A percentile compares a stretch with the other conserved stretches of the same genome.
These are phyloP conservation scores for Peronospora farinosa DNA, from an alignment of 352 stramenopile genomes.

Conservation along the genomic window DNA sequence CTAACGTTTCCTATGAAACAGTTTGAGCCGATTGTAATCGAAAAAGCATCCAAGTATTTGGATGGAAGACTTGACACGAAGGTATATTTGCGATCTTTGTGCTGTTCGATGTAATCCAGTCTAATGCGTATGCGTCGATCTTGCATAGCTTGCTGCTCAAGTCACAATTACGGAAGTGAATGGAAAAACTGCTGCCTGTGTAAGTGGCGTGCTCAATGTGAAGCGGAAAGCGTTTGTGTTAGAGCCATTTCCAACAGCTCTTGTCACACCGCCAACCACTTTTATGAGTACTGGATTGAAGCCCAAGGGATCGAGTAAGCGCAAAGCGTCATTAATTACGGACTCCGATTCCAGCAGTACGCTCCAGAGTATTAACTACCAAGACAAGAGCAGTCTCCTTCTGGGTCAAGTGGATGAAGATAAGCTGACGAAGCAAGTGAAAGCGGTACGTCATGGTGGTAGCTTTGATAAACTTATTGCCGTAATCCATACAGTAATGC, in stretches of 20 bases:
- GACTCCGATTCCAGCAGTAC: conserved; percentile 13
- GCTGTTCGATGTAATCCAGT: background rate
- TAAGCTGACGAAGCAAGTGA: conserved; percentile 67
- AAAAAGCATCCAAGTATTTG: conserved; percentile 80
- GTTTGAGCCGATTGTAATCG: conserved; percentile 66
- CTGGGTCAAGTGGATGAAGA: conserved; percentile 76
- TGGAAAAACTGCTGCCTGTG: conserved; percentile 54
- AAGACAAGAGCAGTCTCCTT: conserved; percentile 52
- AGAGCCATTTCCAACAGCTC: conserved; percentile 18
- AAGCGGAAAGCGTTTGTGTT: conserved; percentile 61
- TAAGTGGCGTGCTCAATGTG: conserved; percentile 53
- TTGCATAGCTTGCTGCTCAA: conserved; percentile 43
- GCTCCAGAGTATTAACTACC: conserved; percentile 45
- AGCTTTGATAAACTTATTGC: background rate
- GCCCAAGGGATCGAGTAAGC: conserved; percentile 25
- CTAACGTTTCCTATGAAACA: conserved; percentile 61
- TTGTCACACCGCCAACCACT: background rate
- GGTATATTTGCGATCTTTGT: conserved; percentile 22
- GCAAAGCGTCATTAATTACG: conserved; percentile 20
- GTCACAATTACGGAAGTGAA: conserved; percentile 61
- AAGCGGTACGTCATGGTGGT: conserved; percentile 37
- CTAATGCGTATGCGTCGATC: background rate
- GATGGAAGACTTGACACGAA: conserved; percentile 68
- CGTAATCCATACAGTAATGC: too few relatives aligned
- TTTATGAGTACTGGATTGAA: conserved; percentile 16